Percentiles rank a stretch among this genome's conserved stretches.
Evolutionary conservation across 331 rosid species (phyloP).

Genomic region (Erythrophleum ivorense): DNA sequence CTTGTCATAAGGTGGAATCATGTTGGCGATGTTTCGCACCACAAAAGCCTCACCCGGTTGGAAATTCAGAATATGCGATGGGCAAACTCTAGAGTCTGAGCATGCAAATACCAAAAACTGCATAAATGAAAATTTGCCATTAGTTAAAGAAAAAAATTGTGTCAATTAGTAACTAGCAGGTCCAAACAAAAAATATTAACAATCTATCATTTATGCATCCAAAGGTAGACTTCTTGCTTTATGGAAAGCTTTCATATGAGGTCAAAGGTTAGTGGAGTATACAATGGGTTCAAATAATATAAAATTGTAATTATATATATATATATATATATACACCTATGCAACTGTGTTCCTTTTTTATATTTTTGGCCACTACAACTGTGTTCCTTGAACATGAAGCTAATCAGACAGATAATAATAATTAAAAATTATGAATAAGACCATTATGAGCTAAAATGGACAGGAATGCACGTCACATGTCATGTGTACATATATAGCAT

Average conservation of each 20-base stretch:
- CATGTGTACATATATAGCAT: background rate
- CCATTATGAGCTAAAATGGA: background rate
- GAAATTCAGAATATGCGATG: slow-evolving; percentile 86
- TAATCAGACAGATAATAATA: background rate
- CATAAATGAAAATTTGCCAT: background rate
- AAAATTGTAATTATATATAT: background rate
- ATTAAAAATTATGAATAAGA: background rate
- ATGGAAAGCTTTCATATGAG: background rate
- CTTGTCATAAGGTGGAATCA: slow-evolving; percentile 95
- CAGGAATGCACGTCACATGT: background rate
- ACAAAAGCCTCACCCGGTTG: slow-evolving; percentile 96
- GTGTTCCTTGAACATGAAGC: slow-evolving; percentile 1
- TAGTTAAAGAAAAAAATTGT: background rate
- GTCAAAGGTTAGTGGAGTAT: background rate
- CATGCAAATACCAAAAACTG: slow-evolving; percentile 98
- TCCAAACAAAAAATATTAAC: background rate
- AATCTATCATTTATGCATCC: background rate
- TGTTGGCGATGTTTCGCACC: slow-evolving; percentile 93
- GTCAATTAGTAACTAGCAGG: background rate
- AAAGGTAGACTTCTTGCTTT: background rate
- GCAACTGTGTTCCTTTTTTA: background rate
- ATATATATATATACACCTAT: no score
- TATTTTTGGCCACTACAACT: background rate
- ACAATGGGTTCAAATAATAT: no score
- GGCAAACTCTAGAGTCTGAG: slow-evolving; percentile 97